Percentiles rank a stretch among this genome's conserved stretches.
Evolutionary conservation across 148 eudicot genomes (phyloP).

Genomic region (Chenopodium album): DNA sequence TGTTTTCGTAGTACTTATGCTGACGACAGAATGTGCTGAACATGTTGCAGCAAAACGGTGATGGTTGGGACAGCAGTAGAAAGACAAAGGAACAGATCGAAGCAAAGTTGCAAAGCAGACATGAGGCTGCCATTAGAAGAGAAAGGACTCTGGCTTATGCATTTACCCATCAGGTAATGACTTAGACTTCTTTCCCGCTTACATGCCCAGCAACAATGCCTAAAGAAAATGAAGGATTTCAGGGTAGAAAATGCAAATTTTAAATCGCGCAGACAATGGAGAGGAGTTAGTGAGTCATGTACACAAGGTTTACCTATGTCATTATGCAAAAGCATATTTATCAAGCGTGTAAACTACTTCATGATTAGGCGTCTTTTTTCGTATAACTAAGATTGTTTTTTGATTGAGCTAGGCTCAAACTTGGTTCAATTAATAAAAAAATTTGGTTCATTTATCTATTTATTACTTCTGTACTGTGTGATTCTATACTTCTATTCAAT

Average conservation of each 20-base stretch:
- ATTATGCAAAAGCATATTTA: neutral
- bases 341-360: slow-evolving; percentile 12
- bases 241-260: slow-evolving; percentile 3
- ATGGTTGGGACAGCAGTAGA: slow-evolving; percentile 80
- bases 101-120: slow-evolving; percentile 70
- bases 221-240: slow-evolving; percentile 9
- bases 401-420: slow-evolving; percentile 12
- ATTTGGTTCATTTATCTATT: no score
- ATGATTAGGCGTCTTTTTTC: neutral
- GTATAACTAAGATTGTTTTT: slow-evolving; percentile 5
- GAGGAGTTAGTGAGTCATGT: slow-evolving; percentile 20
- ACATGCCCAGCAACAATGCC: slow-evolving; percentile 16
- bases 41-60: slow-evolving; percentile 48
- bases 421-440: neutral
- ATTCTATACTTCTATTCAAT: no score
- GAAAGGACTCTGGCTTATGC: slow-evolving; percentile 95
- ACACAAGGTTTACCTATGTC: neutral
- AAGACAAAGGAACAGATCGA: slow-evolving; percentile 87
- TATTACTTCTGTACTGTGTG: neutral
- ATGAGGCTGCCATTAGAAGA: slow-evolving; percentile 91
- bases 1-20: neutral
- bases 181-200: slow-evolving; percentile 23
- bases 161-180: slow-evolving; percentile 82
- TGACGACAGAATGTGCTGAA: slow-evolving; percentile 1
- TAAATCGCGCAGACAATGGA: slow-evolving; percentile 8